Evolutionary conservation across 768 basidiomycete genomes (phyloP), one percentile per base, ranked within the genome.

Genomic region (Clathrus columnatus): DNA sequence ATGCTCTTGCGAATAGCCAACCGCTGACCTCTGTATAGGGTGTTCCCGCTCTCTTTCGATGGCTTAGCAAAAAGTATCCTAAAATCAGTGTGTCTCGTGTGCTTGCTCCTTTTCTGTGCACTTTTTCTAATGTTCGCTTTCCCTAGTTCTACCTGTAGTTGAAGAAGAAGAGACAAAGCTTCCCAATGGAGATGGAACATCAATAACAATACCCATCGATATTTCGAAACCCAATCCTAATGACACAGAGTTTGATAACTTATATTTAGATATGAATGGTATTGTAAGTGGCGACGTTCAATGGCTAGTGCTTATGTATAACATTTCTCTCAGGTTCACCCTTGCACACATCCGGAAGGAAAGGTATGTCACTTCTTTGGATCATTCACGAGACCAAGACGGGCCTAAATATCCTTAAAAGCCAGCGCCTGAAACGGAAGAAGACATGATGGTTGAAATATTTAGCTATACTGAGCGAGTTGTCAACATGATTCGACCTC

Each of bases 241-340:
- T 67, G 91, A 87, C 23, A 75, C 77, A 56, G 96, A 99, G 72
- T 91, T 94, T 61, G 96, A 99, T 73, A 92, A 91, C 68, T 74
- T 99, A 46, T 99, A 99, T 69, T 77, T 99, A 43, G 95, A 99
- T 67, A 98, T 99, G 96, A 99, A 99, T 68, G 96, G 91, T 61
- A 98, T 98, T 68, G 96, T 91, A 61, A 61, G 85, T 73, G 20
- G 26, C n/a, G 8, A 14, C 44, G 27, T 60, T 20, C 14, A 36
- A 18, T 45, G 6, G 49, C 24, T 20, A 36, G 27, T 41, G 10
- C 48, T 42, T 42, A 52, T 43, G 11, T 62, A 21, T 41, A 32
- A 10, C 32, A 27, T 51, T 27, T 55, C n/a, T 24, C 23, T 20
- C 50, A 91, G 89, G 89, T 99, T 10, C 96, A 99, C 70, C 96